Evolutionary conservation across 768 basidiomycete species (phyloP).

Genomic region (Coprinellus micaceus): DNA sequence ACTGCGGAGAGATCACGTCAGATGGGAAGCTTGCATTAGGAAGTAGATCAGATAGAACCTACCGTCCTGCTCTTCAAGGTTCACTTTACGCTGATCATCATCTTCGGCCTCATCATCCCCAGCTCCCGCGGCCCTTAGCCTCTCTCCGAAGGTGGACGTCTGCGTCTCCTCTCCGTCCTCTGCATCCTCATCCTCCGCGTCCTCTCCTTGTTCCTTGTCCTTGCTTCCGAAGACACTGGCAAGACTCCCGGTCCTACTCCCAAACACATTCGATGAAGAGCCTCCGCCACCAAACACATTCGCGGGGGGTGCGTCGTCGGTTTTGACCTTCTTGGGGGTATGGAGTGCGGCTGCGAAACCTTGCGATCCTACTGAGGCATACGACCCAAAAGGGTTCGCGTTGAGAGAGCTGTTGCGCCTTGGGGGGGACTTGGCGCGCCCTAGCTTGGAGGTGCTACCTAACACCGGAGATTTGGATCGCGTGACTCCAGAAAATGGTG

Average conservation of each 20-base stretch:
- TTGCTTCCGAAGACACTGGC: not conserved
- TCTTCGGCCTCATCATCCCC: slow-evolving; percentile 53
- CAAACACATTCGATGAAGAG: slow-evolving; percentile 8
- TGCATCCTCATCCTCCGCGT: not conserved
- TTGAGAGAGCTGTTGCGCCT: slow-evolving; percentile 39
- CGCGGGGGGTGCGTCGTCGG: slow-evolving; percentile 34
- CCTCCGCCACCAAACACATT: slow-evolving; percentile 16
- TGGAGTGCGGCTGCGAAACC: slow-evolving; percentile 43
- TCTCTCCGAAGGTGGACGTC: slow-evolving; percentile 4
- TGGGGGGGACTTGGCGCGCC: slow-evolving; percentile 54
- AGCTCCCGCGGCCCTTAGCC: slow-evolving; percentile 41
- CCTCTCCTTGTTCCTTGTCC: not conserved
- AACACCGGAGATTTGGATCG: slow-evolving; percentile 51
- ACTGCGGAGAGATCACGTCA: slow-evolving; percentile 37
- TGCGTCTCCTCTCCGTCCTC: not conserved
- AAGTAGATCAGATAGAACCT: slow-evolving; percentile 18
- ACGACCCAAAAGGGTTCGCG: slow-evolving; percentile 57
- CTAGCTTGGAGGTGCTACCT: slow-evolving; percentile 38
- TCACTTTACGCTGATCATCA: slow-evolving; percentile 36
- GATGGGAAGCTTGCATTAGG: not conserved
- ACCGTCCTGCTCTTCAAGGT: slow-evolving; percentile 69
- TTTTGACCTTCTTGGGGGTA: slow-evolving; percentile 51
- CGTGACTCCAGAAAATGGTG: slow-evolving; percentile 39
- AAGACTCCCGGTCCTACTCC: not conserved
- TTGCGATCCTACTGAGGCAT: slow-evolving; percentile 45